These are phyloP conservation scores for Neonectria sp. DNA, from an alignment of 2,329 filamentous ascomycete genomes.

Conservation along the genomic window DNA sequence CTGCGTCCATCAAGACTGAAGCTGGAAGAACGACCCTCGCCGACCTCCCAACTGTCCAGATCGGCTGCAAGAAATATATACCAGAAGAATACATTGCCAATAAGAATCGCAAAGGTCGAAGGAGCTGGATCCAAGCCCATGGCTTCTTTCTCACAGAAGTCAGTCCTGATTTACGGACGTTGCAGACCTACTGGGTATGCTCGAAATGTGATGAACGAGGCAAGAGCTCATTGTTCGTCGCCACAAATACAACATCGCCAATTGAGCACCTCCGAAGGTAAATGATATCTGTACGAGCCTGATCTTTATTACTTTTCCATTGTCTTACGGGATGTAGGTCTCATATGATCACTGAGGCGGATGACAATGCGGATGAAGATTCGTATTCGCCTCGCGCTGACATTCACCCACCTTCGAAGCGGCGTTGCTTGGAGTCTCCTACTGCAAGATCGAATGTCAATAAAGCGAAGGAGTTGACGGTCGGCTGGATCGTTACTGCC, in stretches of 20 bases:
- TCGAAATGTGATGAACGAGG: constrained; percentile 2
- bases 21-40: constrained; percentile 2
- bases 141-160: constrained; percentile 6
- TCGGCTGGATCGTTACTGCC: no score
- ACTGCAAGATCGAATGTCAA: no score
- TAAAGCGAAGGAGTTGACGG: no score
- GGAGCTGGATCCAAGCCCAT: constrained; percentile 5
- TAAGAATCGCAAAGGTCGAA: background rate
- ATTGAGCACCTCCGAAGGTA: constrained; percentile 6
- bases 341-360: background rate
- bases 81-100: background rate
- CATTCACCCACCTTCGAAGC: background rate
- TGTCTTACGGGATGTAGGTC: background rate
- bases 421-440: constrained; percentile 1
- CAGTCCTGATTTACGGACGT: background rate
- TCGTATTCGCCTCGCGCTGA: constrained; percentile 1
- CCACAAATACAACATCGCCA: background rate
- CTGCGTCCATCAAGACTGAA: constrained; percentile 4
- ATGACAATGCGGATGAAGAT: background rate
- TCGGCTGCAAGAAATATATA: constrained; percentile 5
- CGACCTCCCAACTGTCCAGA: constrained; percentile 1
- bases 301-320: background rate
- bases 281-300: background rate
- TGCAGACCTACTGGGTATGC: constrained; percentile 2
- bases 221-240: constrained; percentile 1